phyloP scores from a whole-genome alignment of 2,329 filamentous ascomycete genomes.

The Aspergillus quadrilineatus region DNA sequence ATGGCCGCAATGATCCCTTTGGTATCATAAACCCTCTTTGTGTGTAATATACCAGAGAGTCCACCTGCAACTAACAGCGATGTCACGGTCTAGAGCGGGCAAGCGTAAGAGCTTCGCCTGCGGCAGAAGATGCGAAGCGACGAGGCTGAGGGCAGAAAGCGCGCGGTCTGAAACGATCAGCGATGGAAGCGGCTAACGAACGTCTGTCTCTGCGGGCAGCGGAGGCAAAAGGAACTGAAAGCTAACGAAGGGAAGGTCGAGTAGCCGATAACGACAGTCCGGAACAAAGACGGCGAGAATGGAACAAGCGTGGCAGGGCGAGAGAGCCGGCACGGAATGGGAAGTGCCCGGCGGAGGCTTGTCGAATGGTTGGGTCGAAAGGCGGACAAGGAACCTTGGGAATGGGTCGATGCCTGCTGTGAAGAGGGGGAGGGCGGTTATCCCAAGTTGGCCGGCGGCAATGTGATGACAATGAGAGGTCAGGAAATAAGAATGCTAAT shows the following conservation, averaged over 20 bases:
- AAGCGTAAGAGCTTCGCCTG: slow-evolving; percentile 16
- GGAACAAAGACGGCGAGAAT: slow-evolving; percentile 2
- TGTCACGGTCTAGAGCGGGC: slow-evolving; percentile 11
- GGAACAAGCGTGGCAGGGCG: slow-evolving; percentile 7
- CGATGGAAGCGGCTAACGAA: slow-evolving; percentile 20
- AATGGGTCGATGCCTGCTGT: slow-evolving; percentile 20
- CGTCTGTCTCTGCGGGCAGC: slow-evolving; percentile 3
- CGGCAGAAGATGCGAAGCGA: slow-evolving; percentile 6
- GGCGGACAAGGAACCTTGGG: slow-evolving; percentile 10
- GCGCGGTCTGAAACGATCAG: slow-evolving; percentile 15
- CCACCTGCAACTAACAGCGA: slow-evolving; percentile 7
- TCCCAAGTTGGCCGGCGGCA: slow-evolving; percentile 26
- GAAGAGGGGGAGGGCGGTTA: slow-evolving; percentile 22
- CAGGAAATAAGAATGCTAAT: slow-evolving; percentile 20
- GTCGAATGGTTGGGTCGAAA: slow-evolving; percentile 16
- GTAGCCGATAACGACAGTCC: slow-evolving; percentile 7
- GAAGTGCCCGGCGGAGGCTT: slow-evolving; percentile 10
- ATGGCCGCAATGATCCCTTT: slow-evolving; percentile 3
- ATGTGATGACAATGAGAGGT: slow-evolving; percentile 26
- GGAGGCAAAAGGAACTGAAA: slow-evolving; percentile 9
- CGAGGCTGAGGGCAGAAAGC: slow-evolving; percentile 3
- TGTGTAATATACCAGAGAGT: slow-evolving; percentile 14
- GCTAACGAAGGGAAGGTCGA: slow-evolving; percentile 9
- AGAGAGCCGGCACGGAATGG: slow-evolving; percentile 15
- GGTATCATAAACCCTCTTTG: slow-evolving; percentile 12